A percentile compares a stretch with the other conserved stretches of the same genome.
These are phyloP conservation scores for Clarkia xantiana DNA, from an alignment of 345 rosid genomes.

Conservation along the genomic window DNA sequence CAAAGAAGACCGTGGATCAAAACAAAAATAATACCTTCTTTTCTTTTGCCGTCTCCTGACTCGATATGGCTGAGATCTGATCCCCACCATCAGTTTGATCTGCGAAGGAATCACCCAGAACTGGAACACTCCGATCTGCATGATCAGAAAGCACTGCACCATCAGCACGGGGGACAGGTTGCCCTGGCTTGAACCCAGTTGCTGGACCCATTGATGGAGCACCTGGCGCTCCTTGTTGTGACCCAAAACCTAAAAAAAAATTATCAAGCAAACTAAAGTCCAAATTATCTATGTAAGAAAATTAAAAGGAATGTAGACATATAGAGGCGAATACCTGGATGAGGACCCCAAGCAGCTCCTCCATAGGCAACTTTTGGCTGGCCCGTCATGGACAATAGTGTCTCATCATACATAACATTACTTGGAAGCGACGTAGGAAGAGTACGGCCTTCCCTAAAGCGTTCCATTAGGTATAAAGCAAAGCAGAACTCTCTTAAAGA, in stretches of 20 bases:
- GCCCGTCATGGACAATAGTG: constrained; percentile 73
- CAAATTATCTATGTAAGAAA: constrained; percentile 9
- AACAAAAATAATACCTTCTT: constrained; percentile 37
- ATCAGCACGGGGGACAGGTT: constrained; percentile 31
- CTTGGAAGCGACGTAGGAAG: constrained; percentile 77
- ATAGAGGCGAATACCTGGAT: constrained; percentile 38
- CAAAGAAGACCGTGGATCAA: background rate
- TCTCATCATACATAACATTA: constrained; percentile 70
- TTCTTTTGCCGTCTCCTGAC: constrained; percentile 32
- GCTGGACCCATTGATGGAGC: constrained; percentile 36
- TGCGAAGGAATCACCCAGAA: constrained; percentile 44
- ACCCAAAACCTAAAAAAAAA: constrained; percentile 46
- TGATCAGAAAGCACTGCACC: constrained; percentile 29
- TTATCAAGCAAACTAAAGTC: background rate
- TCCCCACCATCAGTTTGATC: constrained; percentile 31
- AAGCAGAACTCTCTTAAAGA: constrained; percentile 94
- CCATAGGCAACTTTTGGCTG: constrained; percentile 49
- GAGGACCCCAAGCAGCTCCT: constrained; percentile 65
- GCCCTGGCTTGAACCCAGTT: constrained; percentile 59
- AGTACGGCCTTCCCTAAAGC: constrained; percentile 80
- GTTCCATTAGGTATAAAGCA: constrained; percentile 95
- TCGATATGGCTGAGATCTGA: constrained; percentile 24
- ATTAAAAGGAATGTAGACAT: constrained; percentile 10
- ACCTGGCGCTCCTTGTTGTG: constrained; percentile 40
- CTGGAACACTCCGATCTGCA: constrained; percentile 33